phyloP scores from a whole-genome alignment of 257 asterid species.

The Fraxinus cuspidata region DNA sequence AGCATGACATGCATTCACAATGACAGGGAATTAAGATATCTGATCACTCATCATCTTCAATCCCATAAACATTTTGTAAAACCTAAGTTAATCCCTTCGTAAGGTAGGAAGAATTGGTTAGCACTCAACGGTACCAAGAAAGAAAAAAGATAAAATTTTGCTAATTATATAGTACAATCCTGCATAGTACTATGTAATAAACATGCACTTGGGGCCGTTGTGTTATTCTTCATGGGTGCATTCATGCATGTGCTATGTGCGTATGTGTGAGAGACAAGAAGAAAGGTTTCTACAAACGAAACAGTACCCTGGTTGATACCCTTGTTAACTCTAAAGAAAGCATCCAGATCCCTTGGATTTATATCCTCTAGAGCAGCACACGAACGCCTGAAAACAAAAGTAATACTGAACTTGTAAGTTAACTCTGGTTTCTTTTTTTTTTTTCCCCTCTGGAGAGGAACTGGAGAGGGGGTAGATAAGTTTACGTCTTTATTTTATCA shows the following conservation, averaged over 20 bases:
- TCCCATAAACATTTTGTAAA: not conserved
- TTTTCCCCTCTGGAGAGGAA: not conserved
- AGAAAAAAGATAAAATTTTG: not conserved
- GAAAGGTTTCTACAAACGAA: not conserved
- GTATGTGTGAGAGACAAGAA: conserved; percentile 2
- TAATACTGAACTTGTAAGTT: not conserved
- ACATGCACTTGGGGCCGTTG: not conserved
- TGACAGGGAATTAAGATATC: not conserved
- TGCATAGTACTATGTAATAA: not conserved
- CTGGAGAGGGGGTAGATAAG: not conserved
- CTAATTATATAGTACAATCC: not conserved
- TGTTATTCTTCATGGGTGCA: not conserved
- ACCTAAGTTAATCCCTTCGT: not conserved
- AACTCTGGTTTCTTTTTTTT: not conserved
- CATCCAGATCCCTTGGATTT: conserved; percentile 43
- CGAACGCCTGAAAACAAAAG: conserved; percentile 45
- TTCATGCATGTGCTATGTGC: not conserved
- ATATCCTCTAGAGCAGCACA: conserved; percentile 64
- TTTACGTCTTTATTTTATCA: no score
- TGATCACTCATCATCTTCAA: not conserved
- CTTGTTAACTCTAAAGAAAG: conserved; percentile 35
- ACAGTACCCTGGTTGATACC: conserved; percentile 41
- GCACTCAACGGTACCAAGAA: not conserved
- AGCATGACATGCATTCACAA: not conserved
- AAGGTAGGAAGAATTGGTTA: not conserved